A percentile compares a stretch with the other conserved stretches of the same genome.
These are phyloP conservation scores for Aspergillus sclerotioniger DNA, from an alignment of 495 filamentous ascomycete genomes.

Conservation along the genomic window DNA sequence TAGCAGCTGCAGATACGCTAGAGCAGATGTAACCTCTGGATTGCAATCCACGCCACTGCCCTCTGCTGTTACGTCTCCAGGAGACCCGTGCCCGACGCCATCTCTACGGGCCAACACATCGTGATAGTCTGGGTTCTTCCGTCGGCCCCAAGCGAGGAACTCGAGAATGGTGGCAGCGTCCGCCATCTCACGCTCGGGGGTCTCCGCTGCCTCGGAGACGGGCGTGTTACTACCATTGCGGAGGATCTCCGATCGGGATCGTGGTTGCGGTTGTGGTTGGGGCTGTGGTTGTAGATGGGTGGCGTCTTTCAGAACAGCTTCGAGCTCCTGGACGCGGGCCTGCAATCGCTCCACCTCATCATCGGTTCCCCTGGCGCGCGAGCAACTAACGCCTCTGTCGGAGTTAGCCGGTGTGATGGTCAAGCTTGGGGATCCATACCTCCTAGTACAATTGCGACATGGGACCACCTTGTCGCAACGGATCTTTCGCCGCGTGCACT, in stretches of 20 bases:
- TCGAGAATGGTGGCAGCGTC: conserved; percentile 46
- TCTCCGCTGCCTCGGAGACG: conserved; percentile 1
- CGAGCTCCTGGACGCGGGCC: conserved; percentile 19
- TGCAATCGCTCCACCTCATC: conserved; percentile 20
- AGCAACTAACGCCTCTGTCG: conserved; percentile 15
- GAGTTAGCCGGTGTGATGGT: not conserved
- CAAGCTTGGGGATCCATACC: not conserved
- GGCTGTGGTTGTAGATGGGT: not conserved
- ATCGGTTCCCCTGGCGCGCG: conserved; percentile 43
- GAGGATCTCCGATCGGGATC: not conserved
- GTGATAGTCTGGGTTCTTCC: conserved; percentile 37
- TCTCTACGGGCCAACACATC: conserved; percentile 21
- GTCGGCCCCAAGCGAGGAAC: conserved; percentile 44
- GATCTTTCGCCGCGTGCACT: conserved; percentile 30
- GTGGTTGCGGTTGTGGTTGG: not conserved
- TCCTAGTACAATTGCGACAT: conserved; percentile 26
- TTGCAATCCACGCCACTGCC: conserved; percentile 18
- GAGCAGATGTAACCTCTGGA: not conserved
- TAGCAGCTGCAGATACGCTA: conserved; percentile 28
- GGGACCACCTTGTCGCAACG: conserved; percentile 30
- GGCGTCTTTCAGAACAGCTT: conserved; percentile 17
- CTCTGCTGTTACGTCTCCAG: conserved; percentile 23
- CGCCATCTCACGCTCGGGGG: conserved; percentile 25
- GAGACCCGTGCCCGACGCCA: conserved; percentile 20
- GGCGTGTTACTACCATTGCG: not conserved